These are phyloP conservation scores for Serendipita sp. DNA, from an alignment of 768 basidiomycete genomes.

Conservation along the genomic window DNA sequence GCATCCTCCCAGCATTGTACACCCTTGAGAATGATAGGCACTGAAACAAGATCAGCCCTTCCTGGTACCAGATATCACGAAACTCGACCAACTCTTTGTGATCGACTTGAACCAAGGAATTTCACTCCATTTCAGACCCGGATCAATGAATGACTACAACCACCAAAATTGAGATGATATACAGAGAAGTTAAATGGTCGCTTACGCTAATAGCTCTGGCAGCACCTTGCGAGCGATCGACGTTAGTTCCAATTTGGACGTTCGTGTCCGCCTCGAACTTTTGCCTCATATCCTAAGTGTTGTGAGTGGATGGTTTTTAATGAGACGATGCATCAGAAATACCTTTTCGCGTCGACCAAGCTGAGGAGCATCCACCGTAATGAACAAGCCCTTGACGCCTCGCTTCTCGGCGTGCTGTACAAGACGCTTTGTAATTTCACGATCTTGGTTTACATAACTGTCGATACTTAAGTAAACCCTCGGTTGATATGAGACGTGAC, in stretches of 20 bases:
- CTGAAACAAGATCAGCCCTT: constrained; percentile 23
- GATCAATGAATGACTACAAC: constrained; percentile 85
- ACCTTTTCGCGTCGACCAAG: constrained; percentile 83
- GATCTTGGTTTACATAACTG: constrained; percentile 85
- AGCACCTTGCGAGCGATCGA: constrained; percentile 80
- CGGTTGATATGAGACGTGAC: constrained; percentile 12
- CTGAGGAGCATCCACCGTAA: constrained; percentile 95
- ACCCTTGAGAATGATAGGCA: constrained; percentile 85
- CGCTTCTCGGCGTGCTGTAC: constrained; percentile 82
- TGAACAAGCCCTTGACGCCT: constrained; percentile 86
- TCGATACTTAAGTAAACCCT: not conserved
- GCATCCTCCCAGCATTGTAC: constrained; percentile 73
- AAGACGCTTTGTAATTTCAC: constrained; percentile 65
- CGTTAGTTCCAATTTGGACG: constrained; percentile 32
- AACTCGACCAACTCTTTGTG: constrained; percentile 35
- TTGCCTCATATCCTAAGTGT: constrained; percentile 80
- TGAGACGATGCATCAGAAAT: constrained; percentile 10
- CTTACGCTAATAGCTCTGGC: constrained; percentile 82
- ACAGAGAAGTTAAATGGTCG: not conserved
- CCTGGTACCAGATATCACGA: constrained; percentile 4
- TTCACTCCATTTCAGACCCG: constrained; percentile 73
- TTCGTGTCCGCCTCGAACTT: constrained; percentile 73
- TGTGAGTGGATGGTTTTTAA: not conserved
- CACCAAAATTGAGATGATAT: not conserved
- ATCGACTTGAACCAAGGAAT: constrained; percentile 60